Conservation (phyloP, 352 stramenopile genomes). For the Phytopythium aichiense region DNA sequence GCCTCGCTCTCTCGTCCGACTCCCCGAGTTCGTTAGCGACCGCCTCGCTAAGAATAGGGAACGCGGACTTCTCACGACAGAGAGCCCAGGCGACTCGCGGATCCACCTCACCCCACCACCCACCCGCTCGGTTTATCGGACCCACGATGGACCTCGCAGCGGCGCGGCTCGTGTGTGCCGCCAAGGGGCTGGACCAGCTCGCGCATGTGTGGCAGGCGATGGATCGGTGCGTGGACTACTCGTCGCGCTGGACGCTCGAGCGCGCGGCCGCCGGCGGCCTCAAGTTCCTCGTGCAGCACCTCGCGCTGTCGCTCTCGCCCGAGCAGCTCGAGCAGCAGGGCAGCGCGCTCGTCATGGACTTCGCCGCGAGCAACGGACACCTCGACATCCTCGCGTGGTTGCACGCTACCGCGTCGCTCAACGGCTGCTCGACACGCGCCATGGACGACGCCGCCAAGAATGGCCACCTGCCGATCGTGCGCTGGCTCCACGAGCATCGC, state of each 20-base stretch:
- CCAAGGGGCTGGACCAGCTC: conserved; percentile 43
- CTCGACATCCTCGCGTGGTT: conserved; percentile 65
- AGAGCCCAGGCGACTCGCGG: not conserved
- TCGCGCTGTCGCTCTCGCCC: conserved; percentile 31
- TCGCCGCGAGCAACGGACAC: conserved; percentile 60
- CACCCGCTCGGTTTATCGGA: conserved; percentile 5
- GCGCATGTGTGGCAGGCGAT: conserved; percentile 50
- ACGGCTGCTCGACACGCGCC: conserved; percentile 45
- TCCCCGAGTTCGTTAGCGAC: not conserved
- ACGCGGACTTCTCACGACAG: not conserved
- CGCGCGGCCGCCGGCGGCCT: conserved; percentile 47
- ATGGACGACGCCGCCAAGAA: conserved; percentile 65
- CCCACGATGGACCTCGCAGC: conserved; percentile 52
- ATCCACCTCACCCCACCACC: not conserved
- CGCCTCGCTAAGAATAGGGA: not conserved
- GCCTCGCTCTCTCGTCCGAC: conserved; percentile 18
- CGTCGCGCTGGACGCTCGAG: conserved; percentile 54
- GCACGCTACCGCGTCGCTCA: conserved; percentile 37
- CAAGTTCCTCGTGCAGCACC: conserved; percentile 68
- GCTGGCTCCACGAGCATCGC: conserved; percentile 59
- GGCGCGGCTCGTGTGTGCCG: conserved; percentile 39
- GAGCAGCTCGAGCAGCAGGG: conserved; percentile 19
- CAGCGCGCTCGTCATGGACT: conserved; percentile 68
- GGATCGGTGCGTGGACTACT: conserved; percentile 52
- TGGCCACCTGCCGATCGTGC: conserved; percentile 37